Conservation (phyloP, 805 yeast genomes). For the Starmerella apis region DNA sequence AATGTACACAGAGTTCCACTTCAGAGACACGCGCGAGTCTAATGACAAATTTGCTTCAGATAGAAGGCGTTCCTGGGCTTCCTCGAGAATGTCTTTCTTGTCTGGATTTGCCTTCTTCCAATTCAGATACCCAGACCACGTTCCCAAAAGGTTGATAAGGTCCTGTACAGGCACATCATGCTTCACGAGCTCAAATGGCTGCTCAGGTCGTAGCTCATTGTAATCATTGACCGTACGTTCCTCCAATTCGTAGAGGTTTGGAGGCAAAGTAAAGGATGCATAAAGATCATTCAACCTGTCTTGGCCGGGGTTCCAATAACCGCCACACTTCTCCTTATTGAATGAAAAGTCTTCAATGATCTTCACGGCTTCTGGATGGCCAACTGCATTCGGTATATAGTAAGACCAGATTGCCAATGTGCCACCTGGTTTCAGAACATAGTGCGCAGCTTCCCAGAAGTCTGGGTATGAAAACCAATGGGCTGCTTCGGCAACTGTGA, state of each 20-base stretch:
- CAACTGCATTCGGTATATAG: conserved; percentile 52
- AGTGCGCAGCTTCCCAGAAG: conserved; percentile 43
- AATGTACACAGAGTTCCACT: conserved; percentile 40
- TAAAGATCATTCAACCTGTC: conserved; percentile 40
- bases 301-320: conserved; percentile 84
- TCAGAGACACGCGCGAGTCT: conserved; percentile 36
- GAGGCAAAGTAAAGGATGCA: conserved; percentile 39
- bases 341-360: conserved; percentile 45
- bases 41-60: conserved; percentile 41
- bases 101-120: conserved; percentile 41
- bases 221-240: conserved; percentile 28
- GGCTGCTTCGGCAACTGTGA: conserved; percentile 69
- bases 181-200: conserved; percentile 23
- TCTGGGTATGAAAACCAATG: conserved; percentile 66
- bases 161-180: conserved; percentile 34
- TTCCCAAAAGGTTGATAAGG: conserved; percentile 45
- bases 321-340: conserved; percentile 37
- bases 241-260: conserved; percentile 35
- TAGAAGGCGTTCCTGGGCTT: conserved; percentile 39
- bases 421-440: conserved; percentile 50
- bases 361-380: conserved; percentile 44
- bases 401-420: conserved; percentile 74
- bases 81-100: conserved; percentile 41
- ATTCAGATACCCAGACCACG: conserved; percentile 63
- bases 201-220: conserved; percentile 17